Conservation (phyloP, 2,329 filamentous ascomycete species). For the Cylindrodendrum hubeiense region DNA sequence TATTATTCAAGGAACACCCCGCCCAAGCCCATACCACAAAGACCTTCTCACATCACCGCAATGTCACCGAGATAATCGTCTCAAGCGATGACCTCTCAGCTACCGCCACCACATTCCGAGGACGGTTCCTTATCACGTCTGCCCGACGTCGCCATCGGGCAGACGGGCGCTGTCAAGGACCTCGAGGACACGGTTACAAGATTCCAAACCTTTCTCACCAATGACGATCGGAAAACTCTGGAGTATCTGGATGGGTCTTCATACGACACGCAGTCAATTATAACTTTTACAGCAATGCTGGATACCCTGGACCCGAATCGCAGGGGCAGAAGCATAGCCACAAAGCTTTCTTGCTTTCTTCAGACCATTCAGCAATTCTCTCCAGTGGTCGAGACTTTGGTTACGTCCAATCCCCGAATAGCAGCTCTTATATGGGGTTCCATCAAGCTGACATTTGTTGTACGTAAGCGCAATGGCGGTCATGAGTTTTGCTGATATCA, state of each 20-base stretch:
- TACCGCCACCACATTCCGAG: no score
- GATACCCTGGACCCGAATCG: constrained; percentile 16
- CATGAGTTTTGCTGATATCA: not conserved
- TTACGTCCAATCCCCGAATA: no score
- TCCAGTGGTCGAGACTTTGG: constrained; percentile 21
- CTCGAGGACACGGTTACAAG: constrained; percentile 3
- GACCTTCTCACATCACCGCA: no score
- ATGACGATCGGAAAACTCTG: constrained; percentile 25
- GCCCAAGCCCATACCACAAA: no score
- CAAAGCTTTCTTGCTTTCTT: constrained; percentile 21
- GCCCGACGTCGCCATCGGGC: no score
- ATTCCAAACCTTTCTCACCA: constrained; percentile 26
- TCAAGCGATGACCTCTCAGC: no score
- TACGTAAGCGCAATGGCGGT: not conserved
- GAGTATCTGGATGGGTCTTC: constrained; percentile 6
- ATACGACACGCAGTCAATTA: constrained; percentile 30
- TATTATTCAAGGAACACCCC: no score
- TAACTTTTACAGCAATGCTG: constrained; percentile 26
- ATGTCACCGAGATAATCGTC: no score
- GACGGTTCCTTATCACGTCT: no score
- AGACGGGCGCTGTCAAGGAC: not conserved
- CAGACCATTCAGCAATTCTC: constrained; percentile 32
- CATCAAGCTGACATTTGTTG: constrained; percentile 23
- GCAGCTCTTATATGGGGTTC: constrained; percentile 30
- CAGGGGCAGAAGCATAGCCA: constrained; percentile 29